A percentile compares a stretch with the other conserved stretches of the same genome.
Evolutionary conservation across 2,329 filamentous ascomycete species (phyloP).

Genomic region (Diaporthe nobilis): DNA sequence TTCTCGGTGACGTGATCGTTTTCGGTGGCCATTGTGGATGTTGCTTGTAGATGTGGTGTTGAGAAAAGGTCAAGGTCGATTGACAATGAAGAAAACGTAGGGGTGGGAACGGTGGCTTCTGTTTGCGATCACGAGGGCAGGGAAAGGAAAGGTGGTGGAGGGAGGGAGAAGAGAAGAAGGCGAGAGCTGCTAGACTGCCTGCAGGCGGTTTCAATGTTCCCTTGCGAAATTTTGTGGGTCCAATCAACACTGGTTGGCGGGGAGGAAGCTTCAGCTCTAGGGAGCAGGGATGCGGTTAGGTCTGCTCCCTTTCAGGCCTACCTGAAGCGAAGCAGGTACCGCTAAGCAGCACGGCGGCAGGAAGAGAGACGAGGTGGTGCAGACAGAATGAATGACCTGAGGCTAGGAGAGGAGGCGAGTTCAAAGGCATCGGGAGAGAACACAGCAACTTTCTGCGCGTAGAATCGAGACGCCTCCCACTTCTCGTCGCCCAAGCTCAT

Average conservation of each 20-base stretch:
- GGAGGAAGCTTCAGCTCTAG: conserved; percentile 36
- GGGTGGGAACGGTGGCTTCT: background rate
- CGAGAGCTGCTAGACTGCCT: conserved; percentile 28
- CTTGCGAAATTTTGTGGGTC: conserved; percentile 37
- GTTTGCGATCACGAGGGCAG: conserved; percentile 26
- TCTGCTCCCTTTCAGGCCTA: conserved; percentile 9
- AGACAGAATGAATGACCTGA: background rate
- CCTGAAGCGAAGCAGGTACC: conserved; percentile 2
- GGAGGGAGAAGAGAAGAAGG: conserved; percentile 22
- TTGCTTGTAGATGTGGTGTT: conserved; percentile 37
- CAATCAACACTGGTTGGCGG: conserved; percentile 38
- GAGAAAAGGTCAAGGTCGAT: conserved; percentile 25
- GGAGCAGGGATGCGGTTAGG: conserved; percentile 23
- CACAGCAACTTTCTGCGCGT: conserved; percentile 10
- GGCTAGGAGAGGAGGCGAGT: background rate
- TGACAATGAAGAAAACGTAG: conserved; percentile 4
- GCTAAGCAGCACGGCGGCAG: background rate
- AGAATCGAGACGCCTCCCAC: background rate
- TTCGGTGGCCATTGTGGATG: conserved; percentile 62
- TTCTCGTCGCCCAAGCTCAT: background rate
- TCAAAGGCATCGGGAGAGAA: background rate
- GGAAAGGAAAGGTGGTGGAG: conserved; percentile 22
- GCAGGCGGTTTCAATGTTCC: conserved; percentile 34
- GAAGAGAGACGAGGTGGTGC: conserved; percentile 1
- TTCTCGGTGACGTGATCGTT: conserved; percentile 64